Percentiles rank a stretch among this genome's conserved stretches.
phyloP scores from a whole-genome alignment of 805 yeast species.

The Wickerhamiella siamensis region DNA sequence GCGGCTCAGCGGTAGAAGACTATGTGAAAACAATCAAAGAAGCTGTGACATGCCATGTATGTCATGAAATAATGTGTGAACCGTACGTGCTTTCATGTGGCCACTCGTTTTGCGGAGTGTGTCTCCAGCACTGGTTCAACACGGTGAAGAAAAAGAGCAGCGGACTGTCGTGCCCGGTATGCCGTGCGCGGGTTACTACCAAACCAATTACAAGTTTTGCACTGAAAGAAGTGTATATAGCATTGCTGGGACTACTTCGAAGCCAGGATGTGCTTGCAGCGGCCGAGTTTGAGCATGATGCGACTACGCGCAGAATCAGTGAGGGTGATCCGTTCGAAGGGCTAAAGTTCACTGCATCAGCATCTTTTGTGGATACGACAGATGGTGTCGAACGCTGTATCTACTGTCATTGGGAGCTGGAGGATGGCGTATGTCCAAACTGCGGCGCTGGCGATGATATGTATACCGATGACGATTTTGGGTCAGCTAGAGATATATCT shows the following conservation, averaged over 20 bases:
- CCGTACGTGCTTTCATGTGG: conserved; percentile 49
- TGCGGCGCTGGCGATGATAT: conserved; percentile 31
- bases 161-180: conserved; percentile 14
- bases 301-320: background rate
- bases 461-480: background rate
- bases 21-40: conserved; percentile 3
- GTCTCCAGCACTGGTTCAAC: conserved; percentile 22
- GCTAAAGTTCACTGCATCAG: conserved; percentile 20
- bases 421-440: conserved; percentile 39
- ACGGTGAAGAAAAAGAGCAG: conserved; percentile 3
- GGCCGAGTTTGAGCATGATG: conserved; percentile 8
- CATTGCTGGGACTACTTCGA: conserved; percentile 1
- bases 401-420: conserved; percentile 57
- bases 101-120: conserved; percentile 48
- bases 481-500: too few species aligned
- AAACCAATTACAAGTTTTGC: conserved; percentile 13
- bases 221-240: conserved; percentile 8
- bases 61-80: conserved; percentile 45
- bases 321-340: background rate
- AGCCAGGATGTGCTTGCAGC: conserved; percentile 9
- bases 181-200: conserved; percentile 11
- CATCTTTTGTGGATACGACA: conserved; percentile 32
- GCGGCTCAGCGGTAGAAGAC: background rate
- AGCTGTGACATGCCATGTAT: conserved; percentile 34
- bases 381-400: conserved; percentile 59